Conservation (phyloP, 495 filamentous ascomycete species). For the Xylaria telfairii region DNA sequence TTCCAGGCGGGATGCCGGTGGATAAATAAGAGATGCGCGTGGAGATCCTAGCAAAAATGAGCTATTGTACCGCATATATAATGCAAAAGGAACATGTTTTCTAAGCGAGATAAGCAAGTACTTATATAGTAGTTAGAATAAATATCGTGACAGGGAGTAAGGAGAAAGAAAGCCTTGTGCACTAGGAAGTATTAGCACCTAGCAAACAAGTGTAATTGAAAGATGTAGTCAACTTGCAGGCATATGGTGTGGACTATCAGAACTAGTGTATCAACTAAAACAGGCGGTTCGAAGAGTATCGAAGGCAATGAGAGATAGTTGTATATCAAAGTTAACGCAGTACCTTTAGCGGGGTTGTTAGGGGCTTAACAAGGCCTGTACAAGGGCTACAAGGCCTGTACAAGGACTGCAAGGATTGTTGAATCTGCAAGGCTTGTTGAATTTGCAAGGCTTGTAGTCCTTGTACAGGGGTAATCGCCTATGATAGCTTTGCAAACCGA, state of each 20-base stretch:
- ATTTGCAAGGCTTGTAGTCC: no score
- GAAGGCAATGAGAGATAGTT: not conserved
- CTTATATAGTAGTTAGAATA: not conserved
- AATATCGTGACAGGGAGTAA: not conserved
- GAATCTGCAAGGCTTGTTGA: no score
- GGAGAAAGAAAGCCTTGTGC: not conserved
- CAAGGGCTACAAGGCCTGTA: no score
- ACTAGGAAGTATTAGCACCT: not conserved
- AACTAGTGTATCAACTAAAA: not conserved
- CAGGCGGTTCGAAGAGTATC: no score
- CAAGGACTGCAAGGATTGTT: no score
- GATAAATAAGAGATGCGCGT: conserved; percentile 28
- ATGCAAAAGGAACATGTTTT: not conserved
- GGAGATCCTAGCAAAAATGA: not conserved
- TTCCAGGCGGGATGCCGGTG: conserved; percentile 39
- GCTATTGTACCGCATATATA: not conserved
- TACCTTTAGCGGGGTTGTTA: no score
- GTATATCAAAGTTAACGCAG: not conserved
- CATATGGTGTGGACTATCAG: not conserved
- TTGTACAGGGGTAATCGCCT: no score
- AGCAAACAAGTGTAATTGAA: not conserved
- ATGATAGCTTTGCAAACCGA: no score
- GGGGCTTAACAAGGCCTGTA: no score
- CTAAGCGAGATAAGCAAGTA: not conserved
- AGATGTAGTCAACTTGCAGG: not conserved